These are phyloP conservation scores for Suillus tomentosus DNA, from an alignment of 768 basidiomycete genomes.

Conservation along the genomic window DNA sequence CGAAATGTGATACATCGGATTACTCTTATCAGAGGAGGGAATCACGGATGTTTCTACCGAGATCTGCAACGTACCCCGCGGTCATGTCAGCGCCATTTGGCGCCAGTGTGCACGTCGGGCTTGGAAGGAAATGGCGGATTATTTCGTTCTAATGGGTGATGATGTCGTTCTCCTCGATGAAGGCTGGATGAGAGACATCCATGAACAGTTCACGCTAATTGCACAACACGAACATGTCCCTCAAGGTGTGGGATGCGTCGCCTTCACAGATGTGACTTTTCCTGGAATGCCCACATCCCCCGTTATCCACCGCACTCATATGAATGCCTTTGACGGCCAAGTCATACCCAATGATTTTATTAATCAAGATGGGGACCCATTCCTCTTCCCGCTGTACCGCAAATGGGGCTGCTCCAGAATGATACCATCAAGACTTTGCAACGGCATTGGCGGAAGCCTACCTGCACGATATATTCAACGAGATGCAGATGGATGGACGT, in stretches of 20 bases:
- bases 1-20: slow-evolving; percentile 44
- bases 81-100: slow-evolving; percentile 58
- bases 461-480: slow-evolving; percentile 51
- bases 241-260: slow-evolving; percentile 56
- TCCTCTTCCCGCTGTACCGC: slow-evolving; percentile 60
- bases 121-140: slow-evolving; percentile 50
- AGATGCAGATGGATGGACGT: slow-evolving; percentile 49
- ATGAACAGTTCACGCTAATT: slow-evolving; percentile 40
- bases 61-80: slow-evolving; percentile 42
- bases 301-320: slow-evolving; percentile 53
- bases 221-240: slow-evolving; percentile 34
- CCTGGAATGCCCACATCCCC: slow-evolving; percentile 68
- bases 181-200: slow-evolving; percentile 51
- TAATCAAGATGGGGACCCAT: slow-evolving; percentile 63
- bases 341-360: slow-evolving; percentile 54
- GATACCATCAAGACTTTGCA: slow-evolving; percentile 44
- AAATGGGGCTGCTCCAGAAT: slow-evolving; percentile 53
- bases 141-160: slow-evolving; percentile 56
- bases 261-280: slow-evolving; percentile 56
- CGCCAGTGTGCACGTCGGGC: slow-evolving; percentile 49
- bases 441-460: slow-evolving; percentile 46
- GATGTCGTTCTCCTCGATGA: slow-evolving; percentile 52
- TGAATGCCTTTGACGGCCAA: slow-evolving; percentile 54
- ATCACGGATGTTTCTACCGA: slow-evolving; percentile 39
- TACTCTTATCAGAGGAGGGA: slow-evolving; percentile 38